Percentiles rank a stretch among this genome's conserved stretches.
phyloP scores from a whole-genome alignment of 768 basidiomycete genomes.

The Russula brevipes region DNA sequence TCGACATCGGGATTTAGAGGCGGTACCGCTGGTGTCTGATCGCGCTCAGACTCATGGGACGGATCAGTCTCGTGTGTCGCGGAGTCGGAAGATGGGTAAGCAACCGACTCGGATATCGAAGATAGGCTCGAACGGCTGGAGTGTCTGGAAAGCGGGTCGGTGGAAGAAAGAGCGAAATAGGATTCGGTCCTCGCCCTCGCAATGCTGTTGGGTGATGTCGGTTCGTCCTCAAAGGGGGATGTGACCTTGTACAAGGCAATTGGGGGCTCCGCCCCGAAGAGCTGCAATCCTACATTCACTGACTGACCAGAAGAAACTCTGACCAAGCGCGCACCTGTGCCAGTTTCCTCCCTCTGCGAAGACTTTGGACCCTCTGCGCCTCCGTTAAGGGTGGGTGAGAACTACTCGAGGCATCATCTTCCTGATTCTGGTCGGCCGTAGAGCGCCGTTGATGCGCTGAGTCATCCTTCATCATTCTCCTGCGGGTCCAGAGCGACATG shows the following conservation, averaged over 20 bases:
- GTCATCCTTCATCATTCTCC: conserved; percentile 7
- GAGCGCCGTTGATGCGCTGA: background rate
- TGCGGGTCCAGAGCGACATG: conserved; percentile 31
- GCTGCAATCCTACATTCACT: conserved; percentile 29
- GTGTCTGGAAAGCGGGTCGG: background rate
- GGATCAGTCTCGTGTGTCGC: background rate
- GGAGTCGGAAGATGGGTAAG: background rate
- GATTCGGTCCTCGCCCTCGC: conserved; percentile 29
- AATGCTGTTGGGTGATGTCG: background rate
- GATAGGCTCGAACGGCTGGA: conserved; percentile 9
- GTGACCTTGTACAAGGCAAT: conserved; percentile 38
- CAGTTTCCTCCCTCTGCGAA: conserved; percentile 49
- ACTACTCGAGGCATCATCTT: conserved; percentile 1
- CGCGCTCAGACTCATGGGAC: conserved; percentile 1
- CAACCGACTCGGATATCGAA: conserved; percentile 8
- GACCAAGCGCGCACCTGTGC: conserved; percentile 37
- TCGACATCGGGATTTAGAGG: background rate
- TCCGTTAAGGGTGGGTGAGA: conserved; percentile 27
- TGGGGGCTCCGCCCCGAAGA: conserved; percentile 49
- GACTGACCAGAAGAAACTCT: background rate
- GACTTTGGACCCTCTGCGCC: conserved; percentile 37
- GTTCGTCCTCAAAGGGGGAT: conserved; percentile 24
- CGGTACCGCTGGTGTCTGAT: background rate
- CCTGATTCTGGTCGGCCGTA: background rate
- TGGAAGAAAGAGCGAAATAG: conserved; percentile 17